Evolutionary conservation across 345 rosid species (phyloP), one percentile per base, ranked within the genome.

Genomic region (Rubroshorea leprosula): DNA sequence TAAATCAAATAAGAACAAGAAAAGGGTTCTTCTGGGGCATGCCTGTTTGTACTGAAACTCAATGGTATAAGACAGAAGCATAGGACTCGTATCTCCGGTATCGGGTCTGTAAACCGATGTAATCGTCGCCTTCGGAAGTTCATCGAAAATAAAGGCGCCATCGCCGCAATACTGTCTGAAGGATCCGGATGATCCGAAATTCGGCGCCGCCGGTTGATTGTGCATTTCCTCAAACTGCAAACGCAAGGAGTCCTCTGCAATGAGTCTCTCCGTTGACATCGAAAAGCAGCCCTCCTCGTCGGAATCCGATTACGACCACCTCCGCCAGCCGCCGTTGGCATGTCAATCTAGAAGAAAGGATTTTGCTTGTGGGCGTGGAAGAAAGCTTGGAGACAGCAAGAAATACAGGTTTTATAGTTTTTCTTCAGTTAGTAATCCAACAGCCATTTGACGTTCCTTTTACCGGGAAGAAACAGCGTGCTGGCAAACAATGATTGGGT

Each of bases 31-130:
- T 35, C 41, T 35, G 6, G 26, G 24, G 54, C 17, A 23, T n/a
- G 60, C 96, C 88, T 91, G 95, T 68, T 84, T 89, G 72, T 86
- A 86, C 22, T 72, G 83, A 65, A 92, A 72, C 59, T 89, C 89
- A 52, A 89, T 83, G 21, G 83, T 76, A 74, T 84, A 92, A 61
- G 96, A 89, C 49, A 89, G 77, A 67, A 89, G 83, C 78, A 89
- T 84, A 68, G 96, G 96, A 43, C 96, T 89, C 62, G 84, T 72
- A 68, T 92, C 98, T 17, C 81, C 86, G 0, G 83, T 77, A 35
- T 92, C 98, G 0, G 95, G 87, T 68, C 70, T 68, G 11, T 86
- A 84, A 22, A 92, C 96, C 0, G 93, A 83, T 38, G 86, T 76
- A 57, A 89, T 71, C 26, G 73, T 68, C 16, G 93, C 93, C 24